Evolutionary conservation across 495 filamentous ascomycete species (phyloP).

Genomic region (Trichoderma parareesei): DNA sequence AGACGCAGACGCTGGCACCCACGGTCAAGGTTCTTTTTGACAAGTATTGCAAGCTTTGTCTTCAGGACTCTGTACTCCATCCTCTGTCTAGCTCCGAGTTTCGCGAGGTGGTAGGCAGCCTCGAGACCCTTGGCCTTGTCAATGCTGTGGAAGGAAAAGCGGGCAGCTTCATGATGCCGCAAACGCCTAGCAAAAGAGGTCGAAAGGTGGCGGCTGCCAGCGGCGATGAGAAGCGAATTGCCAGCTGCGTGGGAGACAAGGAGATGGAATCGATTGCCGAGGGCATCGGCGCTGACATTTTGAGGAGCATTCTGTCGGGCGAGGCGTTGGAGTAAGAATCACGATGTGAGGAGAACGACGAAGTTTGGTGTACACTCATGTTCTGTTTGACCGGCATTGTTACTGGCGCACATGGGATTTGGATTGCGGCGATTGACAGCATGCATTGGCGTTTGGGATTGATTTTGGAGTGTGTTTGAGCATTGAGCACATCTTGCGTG

Average conservation of each 20-base stretch:
- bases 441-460: background rate
- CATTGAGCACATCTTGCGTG: background rate
- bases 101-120: slow-evolving; percentile 78
- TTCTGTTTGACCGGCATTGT: background rate
- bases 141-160: slow-evolving; percentile 67
- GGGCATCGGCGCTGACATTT: slow-evolving; percentile 52
- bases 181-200: slow-evolving; percentile 51
- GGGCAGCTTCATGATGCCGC: slow-evolving; percentile 49
- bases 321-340: slow-evolving; percentile 35
- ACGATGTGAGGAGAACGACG: background rate
- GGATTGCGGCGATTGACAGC: slow-evolving; percentile 1
- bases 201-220: slow-evolving; percentile 31
- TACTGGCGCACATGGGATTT: background rate
- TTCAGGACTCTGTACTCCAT: slow-evolving; percentile 72
- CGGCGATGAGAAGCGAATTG: slow-evolving; percentile 60
- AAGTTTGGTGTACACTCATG: background rate
- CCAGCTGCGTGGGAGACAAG: slow-evolving; percentile 67
- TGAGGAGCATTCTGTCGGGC: slow-evolving; percentile 46
- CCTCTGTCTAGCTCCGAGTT: slow-evolving; percentile 86
- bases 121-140: slow-evolving; percentile 78
- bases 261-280: slow-evolving; percentile 66
- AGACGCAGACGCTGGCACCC: slow-evolving; percentile 43
- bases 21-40: slow-evolving; percentile 73
- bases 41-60: slow-evolving; percentile 72
- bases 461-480: background rate